Percentiles rank a stretch among this genome's conserved stretches.
These are phyloP conservation scores for Nyssa sinensis DNA, from an alignment of 148 eudicot genomes.

Conservation along the genomic window DNA sequence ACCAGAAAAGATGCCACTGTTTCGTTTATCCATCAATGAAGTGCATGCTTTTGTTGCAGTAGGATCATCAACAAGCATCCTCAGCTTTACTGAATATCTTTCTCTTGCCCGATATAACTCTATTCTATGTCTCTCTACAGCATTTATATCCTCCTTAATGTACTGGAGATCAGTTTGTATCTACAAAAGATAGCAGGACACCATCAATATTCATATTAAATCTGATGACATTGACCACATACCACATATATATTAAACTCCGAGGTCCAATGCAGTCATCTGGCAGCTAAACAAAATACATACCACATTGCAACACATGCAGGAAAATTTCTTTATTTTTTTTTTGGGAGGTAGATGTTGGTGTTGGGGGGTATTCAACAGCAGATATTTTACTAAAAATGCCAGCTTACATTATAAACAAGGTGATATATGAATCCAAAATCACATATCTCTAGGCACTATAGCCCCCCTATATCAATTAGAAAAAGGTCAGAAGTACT, in stretches of 20 bases:
- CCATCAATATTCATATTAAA: background rate
- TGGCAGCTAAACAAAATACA: no score
- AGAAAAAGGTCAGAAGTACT: background rate
- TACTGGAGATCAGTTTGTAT: conserved; percentile 70
- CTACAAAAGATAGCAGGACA: conserved; percentile 33
- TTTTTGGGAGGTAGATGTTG: no score
- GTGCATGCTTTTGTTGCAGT: conserved; percentile 36
- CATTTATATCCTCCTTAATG: conserved; percentile 75
- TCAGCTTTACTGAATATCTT: conserved; percentile 47
- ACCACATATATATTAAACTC: no score
- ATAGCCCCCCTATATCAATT: background rate
- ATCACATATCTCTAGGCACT: background rate
- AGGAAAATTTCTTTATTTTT: no score
- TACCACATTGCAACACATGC: background rate
- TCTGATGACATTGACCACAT: no score
- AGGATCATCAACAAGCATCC: conserved; percentile 42
- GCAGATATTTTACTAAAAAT: background rate
- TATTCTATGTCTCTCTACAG: conserved; percentile 55
- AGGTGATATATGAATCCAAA: background rate
- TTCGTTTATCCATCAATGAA: conserved; percentile 34
- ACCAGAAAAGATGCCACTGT: conserved; percentile 25
- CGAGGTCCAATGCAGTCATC: no score
- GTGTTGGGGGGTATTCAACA: background rate
- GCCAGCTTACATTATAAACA: background rate
- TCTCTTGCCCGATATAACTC: conserved; percentile 43